phyloP scores from a whole-genome alignment of 2,329 filamentous ascomycete genomes.

The Cryphonectria nitschkei region DNA sequence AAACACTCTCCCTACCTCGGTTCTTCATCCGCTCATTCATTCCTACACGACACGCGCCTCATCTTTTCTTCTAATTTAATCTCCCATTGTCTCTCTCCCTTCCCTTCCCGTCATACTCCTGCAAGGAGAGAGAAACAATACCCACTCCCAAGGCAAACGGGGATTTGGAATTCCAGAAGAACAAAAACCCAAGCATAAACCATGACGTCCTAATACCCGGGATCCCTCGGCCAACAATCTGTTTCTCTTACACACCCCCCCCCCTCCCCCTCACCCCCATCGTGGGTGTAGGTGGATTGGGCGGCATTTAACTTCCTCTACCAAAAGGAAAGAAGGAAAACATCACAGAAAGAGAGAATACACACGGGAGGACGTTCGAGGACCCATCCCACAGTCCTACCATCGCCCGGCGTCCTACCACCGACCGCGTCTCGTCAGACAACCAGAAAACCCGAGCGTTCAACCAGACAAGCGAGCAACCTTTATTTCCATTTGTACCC shows the following conservation, averaged over 20 bases:
- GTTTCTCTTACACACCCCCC: not conserved
- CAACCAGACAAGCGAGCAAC: not conserved
- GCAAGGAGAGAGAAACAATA: not conserved
- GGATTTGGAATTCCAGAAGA: not conserved
- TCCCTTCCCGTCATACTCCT: not conserved
- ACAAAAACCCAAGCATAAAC: not conserved
- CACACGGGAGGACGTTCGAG: not conserved
- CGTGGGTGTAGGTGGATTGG: not conserved
- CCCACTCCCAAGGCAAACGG: not conserved
- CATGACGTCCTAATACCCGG: constrained; percentile 12
- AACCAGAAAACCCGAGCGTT: not conserved
- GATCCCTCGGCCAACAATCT: constrained; percentile 6
- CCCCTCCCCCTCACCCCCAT: not conserved
- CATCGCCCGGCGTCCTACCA: not conserved
- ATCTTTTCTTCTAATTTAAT: not conserved
- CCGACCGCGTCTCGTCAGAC: not conserved
- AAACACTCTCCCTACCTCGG: not conserved
- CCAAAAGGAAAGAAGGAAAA: not conserved
- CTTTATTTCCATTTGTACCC: not conserved
- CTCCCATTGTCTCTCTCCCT: not conserved
- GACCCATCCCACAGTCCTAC: not conserved
- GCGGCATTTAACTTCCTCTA: not conserved
- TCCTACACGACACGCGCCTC: not conserved
- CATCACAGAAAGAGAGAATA: not conserved
- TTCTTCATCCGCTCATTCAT: not conserved